A percentile compares a stretch with the other conserved stretches of the same genome.
Conservation (phyloP, 1,284 basidiomycete genomes). For the Trametes pubescens region DNA sequence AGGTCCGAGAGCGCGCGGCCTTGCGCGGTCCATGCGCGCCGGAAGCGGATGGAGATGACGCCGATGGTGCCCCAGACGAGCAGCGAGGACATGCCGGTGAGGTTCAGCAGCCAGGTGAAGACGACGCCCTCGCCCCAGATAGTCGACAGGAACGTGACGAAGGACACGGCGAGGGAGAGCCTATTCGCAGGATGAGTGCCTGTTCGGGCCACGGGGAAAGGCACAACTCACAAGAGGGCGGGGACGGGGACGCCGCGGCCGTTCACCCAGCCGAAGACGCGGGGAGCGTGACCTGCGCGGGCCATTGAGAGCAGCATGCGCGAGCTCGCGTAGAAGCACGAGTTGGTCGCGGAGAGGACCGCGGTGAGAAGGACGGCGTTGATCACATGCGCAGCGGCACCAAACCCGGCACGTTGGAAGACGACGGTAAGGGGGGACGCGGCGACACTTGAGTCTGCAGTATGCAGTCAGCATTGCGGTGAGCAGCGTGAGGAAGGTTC, state of each 20-base stretch:
- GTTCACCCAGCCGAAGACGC: slow-evolving; percentile 72
- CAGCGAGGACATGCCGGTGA: slow-evolving; percentile 70
- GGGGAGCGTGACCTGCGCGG: slow-evolving; percentile 80
- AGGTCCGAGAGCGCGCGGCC: slow-evolving; percentile 51
- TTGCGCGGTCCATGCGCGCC: slow-evolving; percentile 53
- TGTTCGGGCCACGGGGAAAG: background rate
- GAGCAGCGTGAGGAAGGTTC: slow-evolving; percentile 12
- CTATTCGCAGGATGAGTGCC: slow-evolving; percentile 36
- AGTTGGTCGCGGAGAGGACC: slow-evolving; percentile 66
- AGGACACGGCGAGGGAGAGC: slow-evolving; percentile 53
- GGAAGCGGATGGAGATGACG: slow-evolving; percentile 59
- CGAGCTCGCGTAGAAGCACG: slow-evolving; percentile 80
- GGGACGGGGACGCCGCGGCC: slow-evolving; percentile 69
- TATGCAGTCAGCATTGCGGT: background rate
- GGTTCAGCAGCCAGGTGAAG: slow-evolving; percentile 69
- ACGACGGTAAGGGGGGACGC: slow-evolving; percentile 67
- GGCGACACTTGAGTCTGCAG: slow-evolving; percentile 52
- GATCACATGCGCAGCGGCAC: slow-evolving; percentile 61
- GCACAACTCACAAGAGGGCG: slow-evolving; percentile 50
- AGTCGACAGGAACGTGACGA: slow-evolving; percentile 59
- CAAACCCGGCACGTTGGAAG: slow-evolving; percentile 64
- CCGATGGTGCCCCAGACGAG: slow-evolving; percentile 72
- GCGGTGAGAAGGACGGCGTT: slow-evolving; percentile 73
- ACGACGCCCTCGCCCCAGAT: slow-evolving; percentile 63
- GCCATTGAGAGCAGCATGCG: slow-evolving; percentile 86